These are phyloP conservation scores for Scenedesmus sp. DNA, from an alignment of 163 green algal genomes.

Conservation along the genomic window DNA sequence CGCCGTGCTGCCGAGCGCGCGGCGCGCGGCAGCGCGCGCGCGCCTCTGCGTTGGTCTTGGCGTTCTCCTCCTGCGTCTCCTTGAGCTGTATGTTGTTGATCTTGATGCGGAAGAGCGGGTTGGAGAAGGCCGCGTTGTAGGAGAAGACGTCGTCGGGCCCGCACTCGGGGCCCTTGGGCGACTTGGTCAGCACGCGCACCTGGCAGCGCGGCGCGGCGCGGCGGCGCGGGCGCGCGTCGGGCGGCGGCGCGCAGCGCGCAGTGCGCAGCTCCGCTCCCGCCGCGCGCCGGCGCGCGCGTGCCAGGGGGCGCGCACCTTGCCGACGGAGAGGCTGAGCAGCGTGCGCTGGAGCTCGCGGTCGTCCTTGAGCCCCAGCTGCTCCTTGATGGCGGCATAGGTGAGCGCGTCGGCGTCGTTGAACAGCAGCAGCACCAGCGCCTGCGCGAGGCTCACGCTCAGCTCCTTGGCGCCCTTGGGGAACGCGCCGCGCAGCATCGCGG, in stretches of 20 bases:
- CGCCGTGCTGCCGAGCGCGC: neutral
- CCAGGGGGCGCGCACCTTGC: conserved; percentile 79
- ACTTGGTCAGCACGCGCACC: conserved; percentile 83
- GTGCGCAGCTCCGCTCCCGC: too few species aligned
- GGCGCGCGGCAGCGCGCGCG: neutral
- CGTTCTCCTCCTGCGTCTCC: conserved; percentile 96
- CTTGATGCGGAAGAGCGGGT: conserved; percentile 90
- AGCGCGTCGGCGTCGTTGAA: conserved; percentile 89
- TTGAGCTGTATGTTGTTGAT: conserved; percentile 98
- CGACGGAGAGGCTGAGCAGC: conserved; percentile 91
- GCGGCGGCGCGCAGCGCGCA: too few species aligned
- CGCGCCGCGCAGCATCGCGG: conserved; percentile 77
- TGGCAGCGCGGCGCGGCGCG: too few species aligned
- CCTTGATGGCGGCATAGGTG: conserved; percentile 41
- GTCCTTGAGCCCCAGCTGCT: conserved; percentile 39
- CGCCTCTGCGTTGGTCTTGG: conserved; percentile 89
- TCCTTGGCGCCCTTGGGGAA: conserved; percentile 93
- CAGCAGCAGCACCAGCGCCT: conserved; percentile 95
- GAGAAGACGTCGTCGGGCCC: conserved; percentile 84
- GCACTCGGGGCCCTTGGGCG: conserved; percentile 89
- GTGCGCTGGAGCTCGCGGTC: conserved; percentile 91
- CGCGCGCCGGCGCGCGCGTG: too few species aligned
- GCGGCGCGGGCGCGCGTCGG: too few species aligned
- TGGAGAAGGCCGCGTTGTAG: conserved; percentile 89
- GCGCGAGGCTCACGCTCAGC: conserved; percentile 91